Conservation (phyloP, 2,329 filamentous ascomycete genomes). For the Sporothrix inflata region DNA sequence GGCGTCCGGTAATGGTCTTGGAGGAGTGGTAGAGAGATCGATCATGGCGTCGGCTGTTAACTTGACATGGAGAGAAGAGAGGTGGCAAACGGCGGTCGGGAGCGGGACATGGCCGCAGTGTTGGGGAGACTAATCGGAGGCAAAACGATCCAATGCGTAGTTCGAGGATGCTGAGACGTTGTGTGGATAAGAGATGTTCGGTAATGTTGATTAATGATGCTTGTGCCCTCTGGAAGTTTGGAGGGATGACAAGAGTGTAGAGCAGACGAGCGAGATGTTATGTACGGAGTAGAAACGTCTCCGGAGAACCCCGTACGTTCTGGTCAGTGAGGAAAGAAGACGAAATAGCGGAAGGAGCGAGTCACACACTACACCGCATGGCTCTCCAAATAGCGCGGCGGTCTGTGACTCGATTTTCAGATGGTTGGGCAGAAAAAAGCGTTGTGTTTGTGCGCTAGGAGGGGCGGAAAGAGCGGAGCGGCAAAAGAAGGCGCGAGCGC, state of each 20-base stretch:
- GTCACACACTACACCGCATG: constrained; percentile 6
- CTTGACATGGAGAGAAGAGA: constrained; percentile 23
- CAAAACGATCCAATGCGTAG: neutral
- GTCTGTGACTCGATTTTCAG: constrained; percentile 23
- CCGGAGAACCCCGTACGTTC: neutral
- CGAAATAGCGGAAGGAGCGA: constrained; percentile 11
- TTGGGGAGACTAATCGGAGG: neutral
- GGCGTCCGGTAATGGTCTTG: constrained; percentile 4
- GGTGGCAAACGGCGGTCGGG: constrained; percentile 25
- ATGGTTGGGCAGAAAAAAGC: constrained; percentile 15
- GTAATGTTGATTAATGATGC: neutral
- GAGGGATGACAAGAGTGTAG: neutral
- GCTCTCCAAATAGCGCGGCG: neutral
- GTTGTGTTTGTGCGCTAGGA: neutral
- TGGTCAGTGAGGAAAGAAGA: constrained; percentile 11
- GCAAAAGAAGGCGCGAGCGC: constrained; percentile 25
- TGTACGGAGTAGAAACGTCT: neutral
- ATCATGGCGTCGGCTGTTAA: constrained; percentile 29
- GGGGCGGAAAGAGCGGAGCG: constrained; percentile 29
- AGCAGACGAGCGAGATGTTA: neutral
- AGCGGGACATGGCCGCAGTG: constrained; percentile 32
- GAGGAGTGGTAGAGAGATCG: neutral
- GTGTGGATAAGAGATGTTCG: neutral
- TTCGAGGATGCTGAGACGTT: neutral
- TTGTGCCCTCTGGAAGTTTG: neutral